Evolutionary conservation across 768 basidiomycete species (phyloP).

Genomic region (Punctularia strigosozonata): DNA sequence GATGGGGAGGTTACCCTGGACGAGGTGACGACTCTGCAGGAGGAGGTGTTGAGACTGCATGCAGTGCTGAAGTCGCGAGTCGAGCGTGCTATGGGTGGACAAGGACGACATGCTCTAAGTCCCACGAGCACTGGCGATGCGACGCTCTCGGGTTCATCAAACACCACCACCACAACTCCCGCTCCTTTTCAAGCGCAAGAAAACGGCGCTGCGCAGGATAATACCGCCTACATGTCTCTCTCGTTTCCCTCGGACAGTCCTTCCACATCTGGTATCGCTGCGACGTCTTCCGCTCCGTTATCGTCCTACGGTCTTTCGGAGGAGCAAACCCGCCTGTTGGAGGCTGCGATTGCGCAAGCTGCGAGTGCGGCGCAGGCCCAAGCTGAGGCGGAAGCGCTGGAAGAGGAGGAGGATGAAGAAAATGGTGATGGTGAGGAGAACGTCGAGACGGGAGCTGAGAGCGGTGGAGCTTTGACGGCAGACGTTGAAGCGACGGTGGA

Average conservation of each 20-base stretch:
- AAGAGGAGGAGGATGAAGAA: conserved; percentile 56
- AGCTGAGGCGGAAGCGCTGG: conserved; percentile 66
- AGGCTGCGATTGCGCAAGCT: conserved; percentile 64
- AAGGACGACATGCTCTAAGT: conserved; percentile 11
- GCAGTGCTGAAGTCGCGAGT: conserved; percentile 46
- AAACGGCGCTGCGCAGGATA: conserved; percentile 1
- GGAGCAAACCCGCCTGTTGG: conserved; percentile 57
- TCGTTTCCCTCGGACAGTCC: conserved; percentile 4
- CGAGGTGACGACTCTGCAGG: conserved; percentile 38
- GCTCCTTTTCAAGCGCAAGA: conserved; percentile 7
- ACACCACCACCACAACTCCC: conserved; percentile 50
- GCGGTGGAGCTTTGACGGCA: no score
- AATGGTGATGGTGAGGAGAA: conserved; percentile 30
- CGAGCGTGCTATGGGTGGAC: conserved; percentile 37
- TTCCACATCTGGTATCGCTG: conserved; percentile 3
- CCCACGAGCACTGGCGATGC: conserved; percentile 36
- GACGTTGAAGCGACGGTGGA: no score
- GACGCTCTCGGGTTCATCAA: conserved; percentile 61
- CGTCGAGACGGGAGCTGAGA: no score
- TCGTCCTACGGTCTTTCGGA: conserved; percentile 64
- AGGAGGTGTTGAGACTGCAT: conserved; percentile 42
- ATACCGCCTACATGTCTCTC: conserved; percentile 4
- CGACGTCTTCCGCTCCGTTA: conserved; percentile 23
- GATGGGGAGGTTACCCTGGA: conserved; percentile 49
- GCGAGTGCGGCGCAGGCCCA: conserved; percentile 67